Percentiles rank a stretch among this genome's conserved stretches.
Conservation (phyloP, 352 stramenopile genomes). For the Thalassiosira mediterranea region DNA sequence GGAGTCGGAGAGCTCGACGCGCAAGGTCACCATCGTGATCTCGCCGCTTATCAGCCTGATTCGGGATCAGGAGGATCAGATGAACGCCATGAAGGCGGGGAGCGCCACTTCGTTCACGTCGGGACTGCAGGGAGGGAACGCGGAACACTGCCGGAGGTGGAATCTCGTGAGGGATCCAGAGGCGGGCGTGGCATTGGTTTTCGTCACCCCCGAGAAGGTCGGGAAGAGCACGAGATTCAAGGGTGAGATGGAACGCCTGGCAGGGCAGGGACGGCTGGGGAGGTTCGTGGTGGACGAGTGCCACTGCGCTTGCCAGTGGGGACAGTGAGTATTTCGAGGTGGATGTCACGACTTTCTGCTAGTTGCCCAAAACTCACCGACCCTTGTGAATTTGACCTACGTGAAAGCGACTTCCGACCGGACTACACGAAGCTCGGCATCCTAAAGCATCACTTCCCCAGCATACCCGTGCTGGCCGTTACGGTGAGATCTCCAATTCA, state of each 20-base stretch:
- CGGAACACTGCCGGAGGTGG: conserved; percentile 70
- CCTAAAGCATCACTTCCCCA: conserved; percentile 89
- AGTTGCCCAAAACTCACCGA: conserved; percentile 11
- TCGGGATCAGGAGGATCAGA: conserved; percentile 90
- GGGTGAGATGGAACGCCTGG: conserved; percentile 90
- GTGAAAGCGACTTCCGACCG: conserved; percentile 67
- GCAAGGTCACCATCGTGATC: conserved; percentile 89
- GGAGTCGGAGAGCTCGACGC: conserved; percentile 65
- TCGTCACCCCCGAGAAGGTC: conserved; percentile 93
- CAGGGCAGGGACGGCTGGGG: conserved; percentile 83
- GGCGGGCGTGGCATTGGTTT: conserved; percentile 85
- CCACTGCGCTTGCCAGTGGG: conserved; percentile 56
- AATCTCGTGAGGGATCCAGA: conserved; percentile 62
- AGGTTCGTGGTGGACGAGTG: conserved; percentile 90
- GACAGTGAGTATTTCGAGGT: conserved; percentile 37
- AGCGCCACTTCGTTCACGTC: conserved; percentile 70
- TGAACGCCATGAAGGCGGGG: conserved; percentile 74
- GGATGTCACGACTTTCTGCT: conserved; percentile 3
- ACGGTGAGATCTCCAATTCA: conserved; percentile 87
- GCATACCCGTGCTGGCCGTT: conserved; percentile 89
- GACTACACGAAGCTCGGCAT: conserved; percentile 93
- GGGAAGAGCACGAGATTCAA: conserved; percentile 89
- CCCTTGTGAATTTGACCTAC: background rate
- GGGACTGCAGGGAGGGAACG: conserved; percentile 42
- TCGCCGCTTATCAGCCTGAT: conserved; percentile 92